Evolutionary conservation across 768 basidiomycete species (phyloP).

Genomic region (Mycena rebaudengoi): DNA sequence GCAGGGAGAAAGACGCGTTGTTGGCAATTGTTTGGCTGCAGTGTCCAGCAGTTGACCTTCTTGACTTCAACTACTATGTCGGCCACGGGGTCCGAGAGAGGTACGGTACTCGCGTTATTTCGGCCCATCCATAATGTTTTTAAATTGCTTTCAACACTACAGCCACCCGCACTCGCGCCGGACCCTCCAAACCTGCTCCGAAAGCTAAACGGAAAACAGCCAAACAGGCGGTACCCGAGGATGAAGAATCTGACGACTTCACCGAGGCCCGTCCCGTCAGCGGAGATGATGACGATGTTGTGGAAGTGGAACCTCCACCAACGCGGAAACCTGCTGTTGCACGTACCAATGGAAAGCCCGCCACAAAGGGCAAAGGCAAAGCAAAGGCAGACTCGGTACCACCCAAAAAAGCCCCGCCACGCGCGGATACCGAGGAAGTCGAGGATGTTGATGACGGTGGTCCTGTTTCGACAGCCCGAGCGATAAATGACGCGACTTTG

Average conservation of each 20-base stretch:
- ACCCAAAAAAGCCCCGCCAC: not conserved
- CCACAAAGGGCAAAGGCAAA: conserved; percentile 24
- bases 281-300: conserved; percentile 16
- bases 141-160: not conserved
- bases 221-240: not conserved
- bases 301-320: conserved; percentile 17
- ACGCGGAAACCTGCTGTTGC: conserved; percentile 13
- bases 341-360: conserved; percentile 16
- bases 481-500: conserved; percentile 15
- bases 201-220: conserved; percentile 15
- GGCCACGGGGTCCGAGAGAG: conserved; percentile 19
- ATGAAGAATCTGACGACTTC: conserved; percentile 20
- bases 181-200: conserved; percentile 18
- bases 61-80: conserved; percentile 10
- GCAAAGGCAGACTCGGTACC: conserved; percentile 11
- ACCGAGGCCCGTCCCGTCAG: not conserved
- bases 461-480: conserved; percentile 1
- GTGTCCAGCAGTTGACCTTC: too few species aligned
- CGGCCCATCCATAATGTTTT: not conserved
- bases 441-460: conserved; percentile 23
- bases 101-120: conserved; percentile 11
- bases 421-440: conserved; percentile 10
- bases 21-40: too few species aligned
- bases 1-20: too few species aligned
- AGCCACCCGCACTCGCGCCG: conserved; percentile 19